Evolutionary conservation across 2,329 filamentous ascomycete genomes (phyloP).

Genomic region (Pyrenochaeta sp.): DNA sequence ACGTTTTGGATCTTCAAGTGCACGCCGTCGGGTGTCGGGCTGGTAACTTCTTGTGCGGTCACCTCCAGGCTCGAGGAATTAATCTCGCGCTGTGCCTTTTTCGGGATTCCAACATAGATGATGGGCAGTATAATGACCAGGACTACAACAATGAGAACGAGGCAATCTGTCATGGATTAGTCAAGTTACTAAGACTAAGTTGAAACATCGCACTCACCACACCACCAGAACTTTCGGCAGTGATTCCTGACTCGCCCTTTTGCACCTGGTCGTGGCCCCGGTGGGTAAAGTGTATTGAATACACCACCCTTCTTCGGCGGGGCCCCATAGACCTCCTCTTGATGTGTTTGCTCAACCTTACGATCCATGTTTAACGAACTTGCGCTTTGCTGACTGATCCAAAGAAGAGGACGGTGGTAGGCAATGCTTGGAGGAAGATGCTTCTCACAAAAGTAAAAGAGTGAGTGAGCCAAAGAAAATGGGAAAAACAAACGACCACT

Average conservation of each 20-base stretch:
- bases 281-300: constrained; percentile 45
- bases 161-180: constrained; percentile 47
- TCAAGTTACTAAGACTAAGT: background rate
- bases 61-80: constrained; percentile 62
- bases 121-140: constrained; percentile 66
- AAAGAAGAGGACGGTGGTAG: background rate
- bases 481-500: constrained; percentile 4
- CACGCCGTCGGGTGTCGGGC: constrained; percentile 60
- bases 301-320: constrained; percentile 39
- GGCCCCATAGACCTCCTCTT: constrained; percentile 27
- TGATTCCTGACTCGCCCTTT: constrained; percentile 47
- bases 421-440: background rate
- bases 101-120: constrained; percentile 67
- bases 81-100: constrained; percentile 64
- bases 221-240: constrained; percentile 51
- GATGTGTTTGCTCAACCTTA: constrained; percentile 20
- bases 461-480: background rate
- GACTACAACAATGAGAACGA: constrained; percentile 60
- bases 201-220: constrained; percentile 33
- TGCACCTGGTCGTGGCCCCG: constrained; percentile 41
- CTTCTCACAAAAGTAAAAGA: no score
- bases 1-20: constrained; percentile 58
- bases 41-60: constrained; percentile 59
- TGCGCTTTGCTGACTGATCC: constrained; percentile 1
- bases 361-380: constrained; percentile 30